Base-by-base conservation (phyloP, 495 filamentous ascomycete genomes). In the Talaromyces ruber region DNA sequence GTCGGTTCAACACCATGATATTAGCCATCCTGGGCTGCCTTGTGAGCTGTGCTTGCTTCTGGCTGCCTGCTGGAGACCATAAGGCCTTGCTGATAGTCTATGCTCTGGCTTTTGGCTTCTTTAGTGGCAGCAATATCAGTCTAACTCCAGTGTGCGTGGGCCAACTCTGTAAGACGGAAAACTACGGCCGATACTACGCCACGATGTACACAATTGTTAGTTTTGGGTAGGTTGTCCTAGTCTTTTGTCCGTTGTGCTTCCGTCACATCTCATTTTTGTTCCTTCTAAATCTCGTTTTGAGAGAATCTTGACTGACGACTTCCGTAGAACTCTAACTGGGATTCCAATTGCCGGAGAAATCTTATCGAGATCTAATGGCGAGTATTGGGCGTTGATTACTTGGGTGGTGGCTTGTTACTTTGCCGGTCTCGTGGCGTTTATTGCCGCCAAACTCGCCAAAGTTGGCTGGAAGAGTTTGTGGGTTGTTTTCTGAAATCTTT, bases 111-210 rank as follows among this genome's bases (percentile, higher is more conserved):
- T 96, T 96, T 72, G 93, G 93, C 4, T 93, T 97, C 68, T 86
- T 85, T 16, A 90, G 86, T 34, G 93, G 93, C 4, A 88, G 86
- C 61, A 94, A 94, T 64, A 88, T 98, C 61, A 87, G 86, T 28
- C 72, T 98, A 52, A 89, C 90, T 3, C 93, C 93, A 0, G 92
- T 97, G 2, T 96, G 92, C 67, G 84, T 98, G 11, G 92, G 92
- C 4, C 91, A 96, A 76, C 82, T 97, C 32, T 97, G 92, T 74
- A 86, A 88, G 59, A 90, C 92, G 5, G 84, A 92, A 59, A 79
- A 92, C 54, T 97, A 94, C 64, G 93, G 93, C 4, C 78, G 89
- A 60, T 92, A 89, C 64, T 96, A 86, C 66, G 88, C 92, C 14
- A 94, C 92, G 2, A 86, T 87, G 61, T 94, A 96, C 73, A 94